phyloP scores from a whole-genome alignment of 1,139 yeast genomes.

The Protomyces lactucae-debilis region DNA sequence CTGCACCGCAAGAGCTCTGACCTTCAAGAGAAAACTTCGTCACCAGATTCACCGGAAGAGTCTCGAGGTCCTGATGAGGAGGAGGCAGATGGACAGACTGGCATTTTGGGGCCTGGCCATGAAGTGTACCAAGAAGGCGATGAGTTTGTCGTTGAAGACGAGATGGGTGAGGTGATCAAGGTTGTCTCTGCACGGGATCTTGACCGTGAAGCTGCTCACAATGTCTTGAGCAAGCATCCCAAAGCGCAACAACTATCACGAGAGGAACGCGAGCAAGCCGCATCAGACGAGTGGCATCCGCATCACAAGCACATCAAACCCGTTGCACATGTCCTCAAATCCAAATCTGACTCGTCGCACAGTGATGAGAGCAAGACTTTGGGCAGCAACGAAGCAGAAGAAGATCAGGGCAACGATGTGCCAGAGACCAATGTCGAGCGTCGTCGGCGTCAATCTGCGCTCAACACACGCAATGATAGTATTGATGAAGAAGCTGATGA shows the following conservation, averaged over 20 bases:
- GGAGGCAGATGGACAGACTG: not conserved
- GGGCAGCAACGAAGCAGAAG: not conserved
- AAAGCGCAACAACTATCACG: not conserved
- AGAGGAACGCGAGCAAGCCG: conserved; percentile 33
- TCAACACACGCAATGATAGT: conserved; percentile 45
- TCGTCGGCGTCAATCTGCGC: conserved; percentile 72
- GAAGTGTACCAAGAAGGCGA: conserved; percentile 77
- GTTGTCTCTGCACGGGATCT: conserved; percentile 49
- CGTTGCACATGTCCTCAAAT: not conserved
- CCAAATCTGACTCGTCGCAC: not conserved
- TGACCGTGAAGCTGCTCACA: conserved; percentile 32
- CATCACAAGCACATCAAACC: not conserved
- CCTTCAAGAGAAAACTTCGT: not conserved
- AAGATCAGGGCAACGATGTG: not conserved
- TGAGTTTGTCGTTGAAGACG: conserved; percentile 76
- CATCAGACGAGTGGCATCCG: conserved; percentile 21
- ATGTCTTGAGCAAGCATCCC: conserved; percentile 10
- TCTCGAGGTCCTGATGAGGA: not conserved
- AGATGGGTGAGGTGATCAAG: conserved; percentile 84
- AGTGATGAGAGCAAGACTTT: not conserved
- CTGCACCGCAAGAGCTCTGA: conserved; percentile 2
- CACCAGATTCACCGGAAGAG: not conserved
- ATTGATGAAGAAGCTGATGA: conserved; percentile 42
- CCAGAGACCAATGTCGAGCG: conserved; percentile 69
- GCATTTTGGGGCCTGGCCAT: conserved; percentile 28